Conservation (phyloP, 179 eudicot genomes). For the Beta macrorhiza region DNA sequence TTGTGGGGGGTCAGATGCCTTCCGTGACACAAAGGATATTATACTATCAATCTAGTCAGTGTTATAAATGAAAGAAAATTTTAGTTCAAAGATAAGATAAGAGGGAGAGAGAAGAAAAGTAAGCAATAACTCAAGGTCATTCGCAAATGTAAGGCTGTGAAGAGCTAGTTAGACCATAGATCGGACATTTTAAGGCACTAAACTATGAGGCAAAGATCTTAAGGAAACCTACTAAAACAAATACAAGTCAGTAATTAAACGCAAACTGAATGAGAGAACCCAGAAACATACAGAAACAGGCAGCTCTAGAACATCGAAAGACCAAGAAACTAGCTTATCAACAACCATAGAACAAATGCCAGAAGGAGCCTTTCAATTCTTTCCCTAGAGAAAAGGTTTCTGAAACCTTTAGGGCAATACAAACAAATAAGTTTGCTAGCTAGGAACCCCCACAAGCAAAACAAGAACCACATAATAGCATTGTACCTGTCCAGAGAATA, state of each 20-base stretch:
- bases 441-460: constrained; percentile 14
- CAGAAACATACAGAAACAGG: neutral
- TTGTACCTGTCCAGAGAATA: constrained; percentile 89
- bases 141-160: neutral
- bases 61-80: neutral
- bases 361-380: constrained; percentile 8
- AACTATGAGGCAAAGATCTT: neutral
- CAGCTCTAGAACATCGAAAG: neutral
- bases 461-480: constrained; percentile 15
- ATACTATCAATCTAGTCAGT: neutral
- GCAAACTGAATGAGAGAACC: neutral
- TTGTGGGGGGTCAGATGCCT: no score
- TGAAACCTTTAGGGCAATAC: neutral
- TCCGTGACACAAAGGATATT: no score
- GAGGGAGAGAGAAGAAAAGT: neutral
- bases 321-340: constrained; percentile 9
- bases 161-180: neutral
- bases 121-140: neutral
- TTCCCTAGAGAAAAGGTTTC: neutral
- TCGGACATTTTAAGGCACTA: neutral
- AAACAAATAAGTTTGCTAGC: neutral
- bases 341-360: neutral
- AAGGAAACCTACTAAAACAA: neutral
- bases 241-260: neutral
- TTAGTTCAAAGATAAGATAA: no score